phyloP scores from a whole-genome alignment of 176 grass and related monocot genomes.

The Puya raimondii region DNA sequence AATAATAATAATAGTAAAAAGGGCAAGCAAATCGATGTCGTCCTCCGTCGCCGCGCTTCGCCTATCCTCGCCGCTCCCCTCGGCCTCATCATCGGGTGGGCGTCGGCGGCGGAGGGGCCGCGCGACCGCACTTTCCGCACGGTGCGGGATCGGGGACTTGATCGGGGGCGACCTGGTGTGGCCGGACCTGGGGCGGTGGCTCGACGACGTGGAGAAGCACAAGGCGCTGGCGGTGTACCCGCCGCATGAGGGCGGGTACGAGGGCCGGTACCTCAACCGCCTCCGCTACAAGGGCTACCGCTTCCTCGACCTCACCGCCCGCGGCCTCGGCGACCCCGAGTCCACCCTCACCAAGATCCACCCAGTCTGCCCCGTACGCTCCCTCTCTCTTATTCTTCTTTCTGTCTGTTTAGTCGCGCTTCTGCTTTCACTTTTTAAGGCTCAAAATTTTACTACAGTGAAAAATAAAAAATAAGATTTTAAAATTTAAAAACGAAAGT shows the following conservation, averaged over 20 bases:
- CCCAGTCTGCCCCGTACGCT: slow-evolving; percentile 69
- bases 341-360: slow-evolving; percentile 84
- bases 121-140: slow-evolving; percentile 6
- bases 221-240: slow-evolving; percentile 82
- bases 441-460: no score
- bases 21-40: slow-evolving; percentile 13
- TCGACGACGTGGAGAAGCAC: slow-evolving; percentile 79
- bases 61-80: slow-evolving; percentile 23
- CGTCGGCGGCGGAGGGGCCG: slow-evolving; percentile 11
- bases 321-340: slow-evolving; percentile 76
- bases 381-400: background rate
- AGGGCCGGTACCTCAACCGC: slow-evolving; percentile 76
- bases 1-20: background rate
- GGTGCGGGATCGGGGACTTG: slow-evolving; percentile 35
- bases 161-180: slow-evolving; percentile 64
- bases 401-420: no score
- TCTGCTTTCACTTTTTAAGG: no score
- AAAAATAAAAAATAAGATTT: no score
- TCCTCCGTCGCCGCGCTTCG: slow-evolving; percentile 25
- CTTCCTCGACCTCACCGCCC: slow-evolving; percentile 82
- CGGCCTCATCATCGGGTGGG: background rate
- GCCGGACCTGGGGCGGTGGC: slow-evolving; percentile 66
- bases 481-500: no score
- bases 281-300: slow-evolving; percentile 79
- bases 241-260: slow-evolving; percentile 93